phyloP scores from a whole-genome alignment of 441 rosid species.

The Pelargonium myrrhifolium region DNA sequence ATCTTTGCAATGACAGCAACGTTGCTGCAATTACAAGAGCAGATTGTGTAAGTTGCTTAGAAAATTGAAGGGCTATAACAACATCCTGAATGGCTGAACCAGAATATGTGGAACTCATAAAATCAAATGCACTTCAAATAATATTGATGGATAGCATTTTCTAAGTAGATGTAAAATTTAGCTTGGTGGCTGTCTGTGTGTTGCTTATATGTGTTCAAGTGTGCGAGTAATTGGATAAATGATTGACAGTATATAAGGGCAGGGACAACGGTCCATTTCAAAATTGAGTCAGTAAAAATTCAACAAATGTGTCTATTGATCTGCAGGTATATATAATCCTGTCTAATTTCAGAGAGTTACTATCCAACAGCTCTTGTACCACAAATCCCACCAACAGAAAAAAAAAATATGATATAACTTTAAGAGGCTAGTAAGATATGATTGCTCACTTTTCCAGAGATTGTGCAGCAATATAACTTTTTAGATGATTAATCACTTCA shows the following conservation, averaged over 20 bases:
- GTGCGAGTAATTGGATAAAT: not conserved
- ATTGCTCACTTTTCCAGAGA: slow-evolving; percentile 54
- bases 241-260: no score
- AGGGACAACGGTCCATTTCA: not conserved
- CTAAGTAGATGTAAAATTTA: not conserved
- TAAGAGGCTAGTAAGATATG: not conserved
- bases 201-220: not conserved
- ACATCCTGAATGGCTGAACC: not conserved
- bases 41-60: not conserved
- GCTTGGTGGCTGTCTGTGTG: not conserved
- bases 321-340: not conserved
- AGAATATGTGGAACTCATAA: not conserved
- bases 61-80: not conserved
- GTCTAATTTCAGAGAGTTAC: not conserved
- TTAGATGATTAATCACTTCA: slow-evolving; percentile 90
- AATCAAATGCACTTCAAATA: not conserved
- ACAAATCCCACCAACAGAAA: not conserved
- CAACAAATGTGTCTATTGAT: not conserved
- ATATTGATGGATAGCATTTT: not conserved
- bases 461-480: slow-evolving; percentile 90
- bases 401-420: not conserved
- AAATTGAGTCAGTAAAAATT: not conserved
- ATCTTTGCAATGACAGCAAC: slow-evolving; percentile 4
- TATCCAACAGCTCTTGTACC: not conserved
- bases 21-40: slow-evolving; percentile 2